phyloP scores from a whole-genome alignment of 116 monocot species.

The Posidonia oceanica region DNA sequence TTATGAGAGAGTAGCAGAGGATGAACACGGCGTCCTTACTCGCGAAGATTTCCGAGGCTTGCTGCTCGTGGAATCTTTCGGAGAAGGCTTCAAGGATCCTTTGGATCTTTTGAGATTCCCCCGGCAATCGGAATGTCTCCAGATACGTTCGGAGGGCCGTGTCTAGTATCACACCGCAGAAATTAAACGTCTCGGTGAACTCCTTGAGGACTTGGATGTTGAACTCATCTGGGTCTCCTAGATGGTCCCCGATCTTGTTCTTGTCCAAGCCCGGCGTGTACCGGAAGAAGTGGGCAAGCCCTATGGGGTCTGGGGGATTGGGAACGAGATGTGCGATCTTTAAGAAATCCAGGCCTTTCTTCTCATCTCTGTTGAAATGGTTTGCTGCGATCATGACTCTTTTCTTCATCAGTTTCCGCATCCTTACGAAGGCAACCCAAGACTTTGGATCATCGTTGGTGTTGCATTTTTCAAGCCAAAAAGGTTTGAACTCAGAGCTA shows the following conservation, averaged over 20 bases:
- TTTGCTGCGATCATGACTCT: slow-evolving; percentile 57
- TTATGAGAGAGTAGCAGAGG: slow-evolving; percentile 86
- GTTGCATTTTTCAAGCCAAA: slow-evolving; percentile 51
- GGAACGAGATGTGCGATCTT: slow-evolving; percentile 39
- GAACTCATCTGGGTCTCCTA: slow-evolving; percentile 69
- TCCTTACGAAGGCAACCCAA: slow-evolving; percentile 64
- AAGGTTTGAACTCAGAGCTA: slow-evolving; percentile 33
- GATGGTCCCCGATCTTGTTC: slow-evolving; percentile 67
- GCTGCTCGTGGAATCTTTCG: slow-evolving; percentile 67
- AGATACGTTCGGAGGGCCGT: slow-evolving; percentile 62
- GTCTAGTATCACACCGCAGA: slow-evolving; percentile 57
- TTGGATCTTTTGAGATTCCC: slow-evolving; percentile 93
- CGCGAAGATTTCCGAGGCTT: slow-evolving; percentile 48
- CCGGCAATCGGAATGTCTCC: slow-evolving; percentile 76
- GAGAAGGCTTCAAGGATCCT: slow-evolving; percentile 85
- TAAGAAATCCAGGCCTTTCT: slow-evolving; percentile 76
- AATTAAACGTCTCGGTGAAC: slow-evolving; percentile 62
- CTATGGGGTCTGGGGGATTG: slow-evolving; percentile 31
- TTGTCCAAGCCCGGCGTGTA: slow-evolving; percentile 82
- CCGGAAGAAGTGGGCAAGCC: slow-evolving; percentile 63
- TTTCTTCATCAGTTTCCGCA: slow-evolving; percentile 71
- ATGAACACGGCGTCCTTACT: slow-evolving; percentile 68
- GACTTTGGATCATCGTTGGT: slow-evolving; percentile 15
- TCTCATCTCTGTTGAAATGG: slow-evolving; percentile 83
- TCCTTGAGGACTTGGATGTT: slow-evolving; percentile 58